Evolutionary conservation across 176 grass and related monocot genomes (phyloP).

Genomic region (Puccinellia tenuiflora): DNA sequence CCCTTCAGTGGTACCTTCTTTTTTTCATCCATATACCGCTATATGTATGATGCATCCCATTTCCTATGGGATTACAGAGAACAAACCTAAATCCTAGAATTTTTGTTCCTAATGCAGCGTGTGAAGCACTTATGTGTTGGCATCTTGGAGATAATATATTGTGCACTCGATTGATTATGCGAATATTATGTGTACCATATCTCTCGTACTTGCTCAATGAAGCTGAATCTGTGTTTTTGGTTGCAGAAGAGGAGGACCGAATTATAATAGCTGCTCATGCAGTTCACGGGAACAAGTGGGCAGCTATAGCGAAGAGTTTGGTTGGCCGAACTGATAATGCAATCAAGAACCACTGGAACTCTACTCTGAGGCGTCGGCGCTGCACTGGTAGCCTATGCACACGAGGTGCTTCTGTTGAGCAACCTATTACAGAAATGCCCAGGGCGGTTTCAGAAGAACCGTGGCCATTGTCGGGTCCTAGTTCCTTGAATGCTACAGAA

Average conservation of each 20-base stretch:
- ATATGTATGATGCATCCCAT: neutral
- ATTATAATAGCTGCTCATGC: constrained; percentile 82
- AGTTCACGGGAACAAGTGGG: constrained; percentile 94
- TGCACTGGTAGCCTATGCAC: constrained; percentile 39
- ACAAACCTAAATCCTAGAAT: neutral
- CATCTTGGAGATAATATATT: constrained; percentile 7
- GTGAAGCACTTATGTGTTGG: neutral
- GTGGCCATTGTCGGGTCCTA: constrained; percentile 28
- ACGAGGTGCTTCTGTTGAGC: constrained; percentile 27
- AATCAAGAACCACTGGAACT: constrained; percentile 99
- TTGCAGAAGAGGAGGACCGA: constrained; percentile 83
- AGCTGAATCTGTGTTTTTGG: constrained; percentile 28
- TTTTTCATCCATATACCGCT: neutral
- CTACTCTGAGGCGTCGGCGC: constrained; percentile 66
- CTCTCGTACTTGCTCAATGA: constrained; percentile 3
- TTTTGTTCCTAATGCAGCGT: neutral
- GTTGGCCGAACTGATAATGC: constrained; percentile 89
- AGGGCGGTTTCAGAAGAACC: constrained; percentile 48
- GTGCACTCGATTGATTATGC: neutral
- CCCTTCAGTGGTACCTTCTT: constrained; percentile 81
- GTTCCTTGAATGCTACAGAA: constrained; percentile 38
- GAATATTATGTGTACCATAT: neutral
- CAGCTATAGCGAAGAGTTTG: constrained; percentile 83
- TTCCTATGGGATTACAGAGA: neutral
- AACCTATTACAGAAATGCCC: constrained; percentile 26